Conservation (phyloP, 495 filamentous ascomycete genomes). For the Aspergillus bridgeri region DNA sequence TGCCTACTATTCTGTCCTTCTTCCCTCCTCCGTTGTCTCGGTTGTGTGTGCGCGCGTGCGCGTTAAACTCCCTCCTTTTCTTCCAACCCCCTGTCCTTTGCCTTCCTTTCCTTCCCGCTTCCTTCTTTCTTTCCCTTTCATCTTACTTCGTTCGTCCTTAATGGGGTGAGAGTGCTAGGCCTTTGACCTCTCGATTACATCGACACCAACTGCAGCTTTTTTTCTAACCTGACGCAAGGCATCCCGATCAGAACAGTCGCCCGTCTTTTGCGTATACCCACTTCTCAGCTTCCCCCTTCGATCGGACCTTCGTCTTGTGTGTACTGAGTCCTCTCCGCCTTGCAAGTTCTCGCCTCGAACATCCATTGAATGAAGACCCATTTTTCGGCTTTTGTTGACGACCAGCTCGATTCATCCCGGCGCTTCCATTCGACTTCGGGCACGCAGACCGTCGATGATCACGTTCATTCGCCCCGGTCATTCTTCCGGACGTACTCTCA, state of each 20-base stretch:
- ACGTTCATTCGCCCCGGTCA: slow-evolving; percentile 28
- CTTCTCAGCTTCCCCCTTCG: not conserved
- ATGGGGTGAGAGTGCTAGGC: not conserved
- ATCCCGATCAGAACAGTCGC: not conserved
- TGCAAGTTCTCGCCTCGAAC: not conserved
- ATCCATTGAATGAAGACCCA: slow-evolving; percentile 24
- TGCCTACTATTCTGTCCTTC: not conserved
- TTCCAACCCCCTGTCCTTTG: not conserved
- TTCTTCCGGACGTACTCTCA: slow-evolving; percentile 29
- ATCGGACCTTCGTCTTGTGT: not conserved
- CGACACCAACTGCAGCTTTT: not conserved
- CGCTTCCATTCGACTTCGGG: slow-evolving; percentile 22
- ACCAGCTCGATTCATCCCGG: slow-evolving; percentile 6
- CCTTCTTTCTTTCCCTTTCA: not conserved
- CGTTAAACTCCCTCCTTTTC: no score
- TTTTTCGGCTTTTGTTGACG: slow-evolving; percentile 9
- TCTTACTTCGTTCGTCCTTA: not conserved
- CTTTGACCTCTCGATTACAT: slow-evolving; percentile 16
- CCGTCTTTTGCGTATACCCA: not conserved
- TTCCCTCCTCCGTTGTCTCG: no score
- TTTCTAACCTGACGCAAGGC: not conserved
- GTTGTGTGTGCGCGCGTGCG: no score
- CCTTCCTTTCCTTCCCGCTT: not conserved
- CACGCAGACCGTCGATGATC: slow-evolving; percentile 37
- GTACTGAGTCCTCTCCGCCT: not conserved